Conservation (phyloP, 352 stramenopile species). For the Pythium aquatile region DNA sequence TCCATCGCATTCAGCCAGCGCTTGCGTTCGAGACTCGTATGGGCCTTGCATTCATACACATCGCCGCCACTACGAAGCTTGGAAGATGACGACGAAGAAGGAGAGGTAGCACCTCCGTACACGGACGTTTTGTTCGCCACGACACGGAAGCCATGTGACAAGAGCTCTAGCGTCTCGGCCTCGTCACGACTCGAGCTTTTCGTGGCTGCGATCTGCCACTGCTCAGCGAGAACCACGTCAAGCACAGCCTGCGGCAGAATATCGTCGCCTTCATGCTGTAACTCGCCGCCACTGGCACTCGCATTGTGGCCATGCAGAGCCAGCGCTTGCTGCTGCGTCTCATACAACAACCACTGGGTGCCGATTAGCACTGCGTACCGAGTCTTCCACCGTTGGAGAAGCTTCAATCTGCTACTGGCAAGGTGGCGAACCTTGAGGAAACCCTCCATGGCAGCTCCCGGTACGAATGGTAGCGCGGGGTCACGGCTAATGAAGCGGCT, state of each 20-base stretch:
- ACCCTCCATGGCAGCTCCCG: conserved; percentile 66
- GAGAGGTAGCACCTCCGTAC: not conserved
- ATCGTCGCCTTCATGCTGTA: conserved; percentile 9
- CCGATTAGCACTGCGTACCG: conserved; percentile 74
- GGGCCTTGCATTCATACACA: conserved; percentile 50
- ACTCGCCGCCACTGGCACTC: conserved; percentile 10
- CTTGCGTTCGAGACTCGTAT: conserved; percentile 65
- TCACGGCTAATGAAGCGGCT: conserved; percentile 35
- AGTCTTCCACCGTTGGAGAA: conserved; percentile 39
- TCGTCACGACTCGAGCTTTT: conserved; percentile 5
- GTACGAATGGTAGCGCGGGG: conserved; percentile 50
- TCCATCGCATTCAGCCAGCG: conserved; percentile 68
- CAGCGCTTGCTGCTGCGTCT: conserved; percentile 58
- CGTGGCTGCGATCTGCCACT: conserved; percentile 13
- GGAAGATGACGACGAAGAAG: not conserved
- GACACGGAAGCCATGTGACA: conserved; percentile 26
- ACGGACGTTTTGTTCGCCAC: conserved; percentile 19
- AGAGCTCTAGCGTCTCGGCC: conserved; percentile 20
- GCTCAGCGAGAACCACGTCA: conserved; percentile 38
- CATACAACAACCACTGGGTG: conserved; percentile 70
- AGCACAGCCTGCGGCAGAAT: conserved; percentile 48
- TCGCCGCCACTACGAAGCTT: conserved; percentile 11
- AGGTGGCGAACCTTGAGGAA: conserved; percentile 47
- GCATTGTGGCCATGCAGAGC: conserved; percentile 26
- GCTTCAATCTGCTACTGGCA: conserved; percentile 10